Evolutionary conservation across 2,329 filamentous ascomycete genomes (phyloP).

Genomic region (Blastomyces silverae): DNA sequence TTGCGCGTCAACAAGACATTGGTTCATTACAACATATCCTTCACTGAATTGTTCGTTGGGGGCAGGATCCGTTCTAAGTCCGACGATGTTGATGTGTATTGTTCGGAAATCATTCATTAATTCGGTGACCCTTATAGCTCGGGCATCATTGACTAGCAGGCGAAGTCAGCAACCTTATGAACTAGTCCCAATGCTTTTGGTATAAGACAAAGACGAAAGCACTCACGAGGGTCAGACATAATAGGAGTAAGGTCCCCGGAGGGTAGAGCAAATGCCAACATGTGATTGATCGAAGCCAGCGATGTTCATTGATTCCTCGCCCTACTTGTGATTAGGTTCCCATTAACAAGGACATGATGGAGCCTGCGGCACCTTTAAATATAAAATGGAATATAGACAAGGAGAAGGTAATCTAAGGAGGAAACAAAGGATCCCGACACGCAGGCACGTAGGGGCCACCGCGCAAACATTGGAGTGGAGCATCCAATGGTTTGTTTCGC

Average conservation of each 20-base stretch:
- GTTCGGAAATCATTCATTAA: slow-evolving; percentile 60
- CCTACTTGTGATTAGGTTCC: neutral
- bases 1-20: slow-evolving; percentile 51
- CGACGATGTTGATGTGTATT: slow-evolving; percentile 52
- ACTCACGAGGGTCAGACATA: slow-evolving; percentile 55
- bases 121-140: slow-evolving; percentile 56
- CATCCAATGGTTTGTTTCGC: slow-evolving; percentile 5
- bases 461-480: neutral
- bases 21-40: slow-evolving; percentile 52
- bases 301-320: slow-evolving; percentile 9
- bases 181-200: neutral
- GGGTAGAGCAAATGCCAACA: slow-evolving; percentile 17
- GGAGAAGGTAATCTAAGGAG: neutral
- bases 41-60: slow-evolving; percentile 53
- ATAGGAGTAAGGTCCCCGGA: slow-evolving; percentile 16
- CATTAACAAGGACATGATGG: slow-evolving; percentile 12
- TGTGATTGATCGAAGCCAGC: slow-evolving; percentile 17
- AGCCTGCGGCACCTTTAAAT: slow-evolving; percentile 13
- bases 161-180: neutral
- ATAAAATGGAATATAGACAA: slow-evolving; percentile 6
- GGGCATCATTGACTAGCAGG: slow-evolving; percentile 54
- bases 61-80: slow-evolving; percentile 47
- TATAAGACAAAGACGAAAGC: slow-evolving; percentile 5
- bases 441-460: neutral
- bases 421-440: neutral